These are phyloP conservation scores for Phylloporus arenicola DNA, from an alignment of 768 basidiomycete genomes.

Conservation along the genomic window DNA sequence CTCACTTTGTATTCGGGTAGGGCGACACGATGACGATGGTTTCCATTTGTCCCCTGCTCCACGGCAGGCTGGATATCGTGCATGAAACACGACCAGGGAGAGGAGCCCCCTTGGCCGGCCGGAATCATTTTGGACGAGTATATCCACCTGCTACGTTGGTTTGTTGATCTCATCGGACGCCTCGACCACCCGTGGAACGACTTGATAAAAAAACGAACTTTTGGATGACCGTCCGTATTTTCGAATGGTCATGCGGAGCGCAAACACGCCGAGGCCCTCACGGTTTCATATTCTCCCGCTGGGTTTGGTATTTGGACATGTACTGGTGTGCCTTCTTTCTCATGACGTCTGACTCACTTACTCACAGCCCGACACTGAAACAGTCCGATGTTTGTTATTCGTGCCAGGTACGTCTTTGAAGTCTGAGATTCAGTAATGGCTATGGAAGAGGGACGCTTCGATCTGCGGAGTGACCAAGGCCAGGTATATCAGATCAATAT, in stretches of 20 bases:
- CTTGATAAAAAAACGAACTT: conserved; percentile 9
- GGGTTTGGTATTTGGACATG: neutral
- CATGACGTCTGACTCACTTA: neutral
- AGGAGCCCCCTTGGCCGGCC: conserved; percentile 5
- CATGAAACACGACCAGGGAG: conserved; percentile 17
- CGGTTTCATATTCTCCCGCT: conserved; percentile 7
- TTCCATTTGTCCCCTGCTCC: conserved; percentile 13
- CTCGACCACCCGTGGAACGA: conserved; percentile 5
- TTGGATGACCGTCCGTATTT: conserved; percentile 5
- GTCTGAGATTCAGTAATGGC: conserved; percentile 22
- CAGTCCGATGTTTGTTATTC: neutral
- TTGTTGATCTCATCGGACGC: conserved; percentile 7
- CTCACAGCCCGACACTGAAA: neutral
- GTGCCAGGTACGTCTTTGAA: conserved; percentile 1
- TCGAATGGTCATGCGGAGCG: conserved; percentile 3
- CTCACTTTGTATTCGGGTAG: neutral
- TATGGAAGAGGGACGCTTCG: conserved; percentile 24
- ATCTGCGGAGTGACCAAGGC: conserved; percentile 23
- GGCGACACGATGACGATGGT: neutral
- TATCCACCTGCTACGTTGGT: conserved; percentile 14
- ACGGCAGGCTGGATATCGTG: conserved; percentile 17
- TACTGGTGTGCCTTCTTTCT: neutral
- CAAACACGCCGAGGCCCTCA: conserved; percentile 8
- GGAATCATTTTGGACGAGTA: conserved; percentile 8
- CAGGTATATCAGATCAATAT: conserved; percentile 15